phyloP scores from a whole-genome alignment of 768 basidiomycete genomes.

The Lentinula lateritia region DNA sequence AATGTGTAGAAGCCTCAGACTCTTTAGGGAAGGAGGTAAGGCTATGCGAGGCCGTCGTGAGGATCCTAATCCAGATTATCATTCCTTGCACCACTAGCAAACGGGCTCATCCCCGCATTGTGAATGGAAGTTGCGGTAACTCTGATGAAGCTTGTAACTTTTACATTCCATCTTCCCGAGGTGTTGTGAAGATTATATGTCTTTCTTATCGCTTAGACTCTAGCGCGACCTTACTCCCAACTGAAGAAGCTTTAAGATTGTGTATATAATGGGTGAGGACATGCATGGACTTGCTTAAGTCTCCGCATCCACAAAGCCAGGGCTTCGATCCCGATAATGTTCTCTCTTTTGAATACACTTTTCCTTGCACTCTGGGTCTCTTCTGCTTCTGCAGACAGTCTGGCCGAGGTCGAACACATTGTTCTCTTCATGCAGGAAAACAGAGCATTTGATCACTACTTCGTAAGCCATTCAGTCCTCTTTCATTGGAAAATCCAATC shows the following conservation, averaged over 20 bases:
- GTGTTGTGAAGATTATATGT: too few species aligned
- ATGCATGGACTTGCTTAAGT: not conserved
- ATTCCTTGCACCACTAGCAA: too few species aligned
- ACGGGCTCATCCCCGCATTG: too few species aligned
- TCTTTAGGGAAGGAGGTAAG: too few species aligned
- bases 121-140: too few species aligned
- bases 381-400: constrained; percentile 3
- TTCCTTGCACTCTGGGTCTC: not conserved
- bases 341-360: not conserved
- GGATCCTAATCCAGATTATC: too few species aligned
- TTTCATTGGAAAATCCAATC: not conserved
- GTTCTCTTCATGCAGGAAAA: constrained; percentile 9
- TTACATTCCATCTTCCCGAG: too few species aligned
- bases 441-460: constrained; percentile 10
- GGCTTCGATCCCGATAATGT: not conserved
- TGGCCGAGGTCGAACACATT: constrained; percentile 7
- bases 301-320: not conserved
- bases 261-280: not conserved
- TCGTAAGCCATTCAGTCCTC: not conserved
- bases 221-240: too few species aligned
- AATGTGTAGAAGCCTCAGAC: too few species aligned
- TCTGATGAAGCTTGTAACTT: too few species aligned
- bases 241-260: not conserved
- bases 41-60: too few species aligned
- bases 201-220: not conserved